A percentile compares a stretch with the other conserved stretches of the same genome.
Conservation (phyloP, 371 early-diverging fungal species). For the Mycotypha africana region DNA sequence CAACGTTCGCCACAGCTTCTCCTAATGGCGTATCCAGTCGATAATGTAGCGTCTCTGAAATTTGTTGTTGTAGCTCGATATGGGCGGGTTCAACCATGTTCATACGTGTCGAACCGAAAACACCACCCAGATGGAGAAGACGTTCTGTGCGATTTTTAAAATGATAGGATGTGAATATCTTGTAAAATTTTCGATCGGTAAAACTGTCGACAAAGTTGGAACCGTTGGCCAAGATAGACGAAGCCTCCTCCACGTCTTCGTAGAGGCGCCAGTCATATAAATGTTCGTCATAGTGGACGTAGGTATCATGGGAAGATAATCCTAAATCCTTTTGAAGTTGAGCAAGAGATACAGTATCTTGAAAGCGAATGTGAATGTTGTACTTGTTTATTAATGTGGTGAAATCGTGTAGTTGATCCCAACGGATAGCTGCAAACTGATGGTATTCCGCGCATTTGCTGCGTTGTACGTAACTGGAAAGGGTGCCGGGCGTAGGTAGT, state of each 20-base stretch:
- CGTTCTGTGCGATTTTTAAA: slow-evolving; percentile 31
- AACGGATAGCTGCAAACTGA: slow-evolving; percentile 25
- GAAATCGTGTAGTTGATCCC: slow-evolving; percentile 32
- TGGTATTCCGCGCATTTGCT: slow-evolving; percentile 26
- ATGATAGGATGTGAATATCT: slow-evolving; percentile 22
- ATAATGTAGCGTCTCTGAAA: slow-evolving; percentile 28
- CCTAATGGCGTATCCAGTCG: slow-evolving; percentile 23
- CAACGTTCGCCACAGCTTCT: slow-evolving; percentile 41
- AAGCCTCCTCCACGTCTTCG: slow-evolving; percentile 25
- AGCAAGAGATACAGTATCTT: slow-evolving; percentile 13
- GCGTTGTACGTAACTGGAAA: slow-evolving; percentile 14
- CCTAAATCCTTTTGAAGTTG: slow-evolving; percentile 20
- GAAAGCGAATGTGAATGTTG: slow-evolving; percentile 3
- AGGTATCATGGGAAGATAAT: slow-evolving; percentile 19
- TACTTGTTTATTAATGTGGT: too few species aligned
- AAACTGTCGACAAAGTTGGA: slow-evolving; percentile 41
- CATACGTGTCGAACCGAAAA: slow-evolving; percentile 54
- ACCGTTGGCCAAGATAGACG: slow-evolving; percentile 25
- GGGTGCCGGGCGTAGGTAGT: slow-evolving; percentile 11
- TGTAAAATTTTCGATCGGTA: slow-evolving; percentile 28
- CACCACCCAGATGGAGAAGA: slow-evolving; percentile 48
- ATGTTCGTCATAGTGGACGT: slow-evolving; percentile 29
- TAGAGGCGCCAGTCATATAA: slow-evolving; percentile 48
- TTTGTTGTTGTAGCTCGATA: slow-evolving; percentile 15
- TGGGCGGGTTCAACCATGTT: slow-evolving; percentile 36